Evolutionary conservation across 371 early-diverging fungal species (phyloP).

Genomic region (Blastocladiella emersonii): DNA sequence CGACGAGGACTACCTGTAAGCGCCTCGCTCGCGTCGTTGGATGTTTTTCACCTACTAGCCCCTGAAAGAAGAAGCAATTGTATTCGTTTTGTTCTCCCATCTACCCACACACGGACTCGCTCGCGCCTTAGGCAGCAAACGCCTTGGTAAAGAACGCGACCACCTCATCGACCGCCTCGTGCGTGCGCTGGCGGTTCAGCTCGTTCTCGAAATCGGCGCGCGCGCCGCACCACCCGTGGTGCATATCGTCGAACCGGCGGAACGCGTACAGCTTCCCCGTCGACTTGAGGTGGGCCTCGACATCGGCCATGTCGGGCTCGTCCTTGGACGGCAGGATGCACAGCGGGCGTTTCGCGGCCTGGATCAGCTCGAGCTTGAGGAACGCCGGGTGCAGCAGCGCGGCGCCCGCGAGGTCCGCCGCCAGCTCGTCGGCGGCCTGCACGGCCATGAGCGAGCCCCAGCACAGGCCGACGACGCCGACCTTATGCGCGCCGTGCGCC

Average conservation of each 20-base stretch:
- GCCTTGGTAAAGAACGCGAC: background rate
- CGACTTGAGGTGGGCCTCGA: background rate
- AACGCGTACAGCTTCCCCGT: background rate
- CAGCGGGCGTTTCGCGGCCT: slow-evolving; percentile 15
- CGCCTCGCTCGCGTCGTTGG: background rate
- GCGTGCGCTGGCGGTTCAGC: slow-evolving; percentile 2
- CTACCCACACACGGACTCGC: too few species aligned
- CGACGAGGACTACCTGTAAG: background rate
- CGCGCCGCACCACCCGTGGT: slow-evolving; percentile 21
- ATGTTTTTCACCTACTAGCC: too few species aligned
- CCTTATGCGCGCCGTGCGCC: slow-evolving; percentile 13
- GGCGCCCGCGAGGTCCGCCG: slow-evolving; percentile 9
- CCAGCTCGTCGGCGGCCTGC: slow-evolving; percentile 15
- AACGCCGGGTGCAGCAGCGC: slow-evolving; percentile 19
- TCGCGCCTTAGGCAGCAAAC: background rate
- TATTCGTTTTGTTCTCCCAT: too few species aligned
- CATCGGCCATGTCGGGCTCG: slow-evolving; percentile 16
- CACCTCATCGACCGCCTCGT: background rate
- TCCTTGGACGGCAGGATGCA: slow-evolving; percentile 17
- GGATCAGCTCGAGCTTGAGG: slow-evolving; percentile 9
- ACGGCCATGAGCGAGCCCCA: slow-evolving; percentile 18
- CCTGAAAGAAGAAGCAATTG: too few species aligned
- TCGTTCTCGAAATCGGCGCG: background rate
- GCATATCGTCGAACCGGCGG: slow-evolving; percentile 16
- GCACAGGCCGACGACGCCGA: slow-evolving; percentile 21